Base-by-base conservation (phyloP, 2,329 filamentous ascomycete genomes). In the Claviceps sp. region DNA sequence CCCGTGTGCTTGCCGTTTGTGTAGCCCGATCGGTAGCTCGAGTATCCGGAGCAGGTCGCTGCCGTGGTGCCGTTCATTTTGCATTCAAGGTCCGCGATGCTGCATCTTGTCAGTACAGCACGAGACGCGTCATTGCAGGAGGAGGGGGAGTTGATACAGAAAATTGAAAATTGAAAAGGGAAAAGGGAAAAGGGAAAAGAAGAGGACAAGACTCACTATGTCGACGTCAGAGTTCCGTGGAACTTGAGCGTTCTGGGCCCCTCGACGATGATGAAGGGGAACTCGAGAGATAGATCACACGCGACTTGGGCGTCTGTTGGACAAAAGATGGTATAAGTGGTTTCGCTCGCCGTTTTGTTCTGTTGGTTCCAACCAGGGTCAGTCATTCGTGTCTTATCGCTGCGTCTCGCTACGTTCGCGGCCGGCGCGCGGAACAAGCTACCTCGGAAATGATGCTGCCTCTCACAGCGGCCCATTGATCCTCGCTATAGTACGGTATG, bases 311-410 rank as follows among this genome's bases (percentile, higher is more conserved):
- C 65, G 51, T 69, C 60, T 34, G 70, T 65, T 10, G 68, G 68
- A 54, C 73, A 76, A 58, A 76, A 76, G 42, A 76, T 70, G 52
- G 73, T 75, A 55, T 73, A 75, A 24, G 70, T 70, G 16, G 73
- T 75, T 54, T 68, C 57, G 52, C 56, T 59, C 5, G 60, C 62
- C 10, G 61, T 52, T 16, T 60, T 56, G 53, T 74, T 63, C 71
- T 73, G 56, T 44, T 38, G 41, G 8, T 17, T 24, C 47, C 17
- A 48, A 24, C 44, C 47, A n/a, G 6, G 11, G 3, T 50, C 30
- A 44, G 26, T n/a, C 14, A 11, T 34, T 34, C 4, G 10, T 34
- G 10, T 11, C 30, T 34, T 10, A 10, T 11, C 10, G 30, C 30
- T 34, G 10, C 30, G 30, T 34, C 30, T 34, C 10, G 10, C 30